Evolutionary conservation across 208 protist species (phyloP), one percentile per base, ranked within the genome.

Genomic region (Leishmania tropica): DNA sequence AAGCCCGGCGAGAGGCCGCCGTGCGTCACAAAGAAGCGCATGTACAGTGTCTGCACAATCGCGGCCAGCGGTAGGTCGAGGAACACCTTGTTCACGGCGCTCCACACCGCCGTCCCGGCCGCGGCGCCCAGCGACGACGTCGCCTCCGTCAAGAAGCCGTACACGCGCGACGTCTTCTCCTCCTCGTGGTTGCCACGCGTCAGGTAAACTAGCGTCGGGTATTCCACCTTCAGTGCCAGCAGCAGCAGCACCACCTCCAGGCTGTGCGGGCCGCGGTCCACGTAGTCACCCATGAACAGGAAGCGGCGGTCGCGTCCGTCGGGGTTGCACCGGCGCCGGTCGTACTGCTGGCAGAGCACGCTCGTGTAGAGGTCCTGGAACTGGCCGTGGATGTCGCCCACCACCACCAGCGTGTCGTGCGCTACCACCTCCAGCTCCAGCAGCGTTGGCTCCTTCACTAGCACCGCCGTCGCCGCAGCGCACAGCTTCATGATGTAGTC

Each of bases 211-310:
- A 93, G 86, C 47, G 85, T 80, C 2, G 93, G 95, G 81, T 88
- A 94, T 80, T 96, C 88, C 35, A 95, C 89, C 81, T 96, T 96
- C 51, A 97, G 88, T n/a, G 92, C 93, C 35, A 96, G 80, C 53
- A 96, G 98, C 92, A 92, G 88, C 81, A 92, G 81, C 71, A 88
- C 85, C 60, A 89, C 83, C 83, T 92, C 86, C 47, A 89, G 72
- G 78, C 88, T 92, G 75, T 89, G 75, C 53, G 88, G 86, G 62
- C 88, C 88, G 60, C 88, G 85, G 83, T 99, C 99, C n/a, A 99
- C 99, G 86, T 99, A 99, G 86, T 99, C 99, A 28, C 99, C 99
- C 28, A 99, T 92, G 91, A 99, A 99, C 40, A 99, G 92, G 77
- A 95, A 95, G 74, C 78, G 86, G 48, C 86, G 47, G 75, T 84